Percentiles rank a stretch among this genome's conserved stretches.
phyloP scores from a whole-genome alignment of 768 basidiomycete species.

The Cystobasidium ongulense region DNA sequence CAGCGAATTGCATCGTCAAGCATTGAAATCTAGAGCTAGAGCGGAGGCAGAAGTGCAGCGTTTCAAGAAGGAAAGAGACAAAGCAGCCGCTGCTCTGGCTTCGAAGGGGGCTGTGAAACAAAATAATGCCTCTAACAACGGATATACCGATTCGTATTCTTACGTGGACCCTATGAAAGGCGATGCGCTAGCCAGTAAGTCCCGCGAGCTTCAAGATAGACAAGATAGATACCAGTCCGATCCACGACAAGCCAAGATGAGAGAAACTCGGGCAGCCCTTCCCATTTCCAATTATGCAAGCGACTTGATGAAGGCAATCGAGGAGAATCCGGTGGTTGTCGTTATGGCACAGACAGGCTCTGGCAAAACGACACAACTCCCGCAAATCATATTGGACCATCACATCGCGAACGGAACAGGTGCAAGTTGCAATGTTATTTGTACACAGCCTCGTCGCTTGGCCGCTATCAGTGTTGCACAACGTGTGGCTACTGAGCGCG shows the following conservation, averaged over 20 bases:
- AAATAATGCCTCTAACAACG: background rate
- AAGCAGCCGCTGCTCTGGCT: background rate
- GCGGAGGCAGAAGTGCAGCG: constrained; percentile 28
- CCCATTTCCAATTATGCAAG: constrained; percentile 66
- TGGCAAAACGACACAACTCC: constrained; percentile 90
- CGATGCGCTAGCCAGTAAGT: constrained; percentile 51
- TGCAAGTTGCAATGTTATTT: constrained; percentile 75
- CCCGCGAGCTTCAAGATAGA: constrained; percentile 53
- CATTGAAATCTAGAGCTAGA: background rate
- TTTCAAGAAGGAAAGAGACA: constrained; percentile 32
- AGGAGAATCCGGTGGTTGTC: constrained; percentile 72
- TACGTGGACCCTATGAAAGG: background rate
- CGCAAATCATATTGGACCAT: constrained; percentile 80
- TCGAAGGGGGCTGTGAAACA: background rate
- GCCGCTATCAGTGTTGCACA: constrained; percentile 86
- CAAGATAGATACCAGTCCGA: constrained; percentile 58
- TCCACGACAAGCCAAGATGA: constrained; percentile 59
- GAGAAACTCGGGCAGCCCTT: constrained; percentile 58
- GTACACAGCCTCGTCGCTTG: constrained; percentile 83
- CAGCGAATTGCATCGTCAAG: constrained; percentile 34
- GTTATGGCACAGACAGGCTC: constrained; percentile 85
- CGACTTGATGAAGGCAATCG: constrained; percentile 62
- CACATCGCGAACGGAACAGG: constrained; percentile 71
- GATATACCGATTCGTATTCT: background rate
- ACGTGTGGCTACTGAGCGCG: constrained; percentile 81